A percentile compares a stretch with the other conserved stretches of the same genome.
These are phyloP conservation scores for Hirsutella rhossiliensis DNA, from an alignment of 2,329 filamentous ascomycete genomes.

Conservation along the genomic window DNA sequence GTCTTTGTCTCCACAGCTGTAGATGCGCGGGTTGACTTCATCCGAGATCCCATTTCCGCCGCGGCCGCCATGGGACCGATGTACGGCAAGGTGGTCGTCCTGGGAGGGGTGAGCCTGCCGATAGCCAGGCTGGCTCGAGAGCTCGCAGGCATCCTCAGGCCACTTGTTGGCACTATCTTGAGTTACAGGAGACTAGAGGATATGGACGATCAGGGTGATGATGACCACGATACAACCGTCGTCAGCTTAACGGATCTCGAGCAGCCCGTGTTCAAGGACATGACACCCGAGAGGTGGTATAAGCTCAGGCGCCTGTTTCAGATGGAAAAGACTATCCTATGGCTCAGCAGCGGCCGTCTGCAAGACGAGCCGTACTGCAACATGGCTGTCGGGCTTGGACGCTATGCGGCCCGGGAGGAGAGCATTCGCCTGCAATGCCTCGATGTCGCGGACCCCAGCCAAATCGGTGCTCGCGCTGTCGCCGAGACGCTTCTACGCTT, in stretches of 20 bases:
- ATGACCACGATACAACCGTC: background rate
- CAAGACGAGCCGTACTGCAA: background rate
- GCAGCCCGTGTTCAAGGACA: background rate
- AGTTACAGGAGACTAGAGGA: background rate
- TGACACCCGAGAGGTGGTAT: background rate
- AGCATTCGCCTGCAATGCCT: background rate
- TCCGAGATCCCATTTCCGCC: background rate
- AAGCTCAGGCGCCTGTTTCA: background rate
- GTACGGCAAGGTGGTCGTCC: background rate
- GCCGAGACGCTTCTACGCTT: background rate
- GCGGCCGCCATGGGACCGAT: background rate
- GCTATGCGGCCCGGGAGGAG: background rate
- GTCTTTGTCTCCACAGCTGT: background rate
- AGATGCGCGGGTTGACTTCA: background rate
- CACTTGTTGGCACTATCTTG: background rate
- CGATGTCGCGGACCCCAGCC: background rate
- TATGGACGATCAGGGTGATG: background rate
- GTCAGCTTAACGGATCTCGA: background rate
- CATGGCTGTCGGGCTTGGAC: background rate
- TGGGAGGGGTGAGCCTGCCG: background rate
- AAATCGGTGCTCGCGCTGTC: background rate
- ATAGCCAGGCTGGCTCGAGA: background rate
- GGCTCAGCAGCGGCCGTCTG: background rate
- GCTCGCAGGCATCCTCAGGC: background rate
- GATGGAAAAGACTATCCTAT: background rate